Base-by-base conservation (phyloP, 805 yeast genomes). In the Wickerhamomyces tratensis region DNA sequence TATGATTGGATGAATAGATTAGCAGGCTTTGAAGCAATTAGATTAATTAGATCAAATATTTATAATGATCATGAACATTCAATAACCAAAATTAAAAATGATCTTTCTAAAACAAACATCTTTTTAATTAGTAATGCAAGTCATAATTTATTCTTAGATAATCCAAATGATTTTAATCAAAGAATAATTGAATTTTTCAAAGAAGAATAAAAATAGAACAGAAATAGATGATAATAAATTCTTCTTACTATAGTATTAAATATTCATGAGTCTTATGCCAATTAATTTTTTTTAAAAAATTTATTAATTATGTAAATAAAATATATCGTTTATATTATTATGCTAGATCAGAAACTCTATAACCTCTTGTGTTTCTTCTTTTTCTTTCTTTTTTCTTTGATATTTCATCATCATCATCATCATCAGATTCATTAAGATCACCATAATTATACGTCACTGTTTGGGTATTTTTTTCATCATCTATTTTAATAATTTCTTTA, bases 61-160 rank as follows among this genome's bases (percentile, higher is more conserved):
- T 6, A 12, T 11, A 13, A 31, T 31, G 31, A 29, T 29, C 11
- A 29, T 31, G 13, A 31, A 11, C 7, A 11, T 31, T 31, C 13
- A 31, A 31, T 8, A 41, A 43, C 42, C 2, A 58, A 50, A 35
- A 39, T 42, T 42, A 3, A 59, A 51, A 36, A 39, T 42, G 7
- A 58, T 58, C 29, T 51, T 61, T 3, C 57, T 61, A 9, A 25
- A 42, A 6, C 35, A 38, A 15, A 37, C n/a, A 56, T 54, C 37
- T 43, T 43, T 15, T 41, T 69, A 8, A 59, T 82, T 11, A 62
- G 60, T 27, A 65, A 77, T 43, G 74, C 84, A 8, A 94, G 95
- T 1, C 95, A 86, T 57, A 89, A 86, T 54, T 54, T 86, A 11
- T 84, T 83, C 50, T 62, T 86, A 44, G 94, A 86, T 53, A 82